Evolutionary conservation across 1,284 basidiomycete species (phyloP).

Genomic region (Sporisorium exsertum): DNA sequence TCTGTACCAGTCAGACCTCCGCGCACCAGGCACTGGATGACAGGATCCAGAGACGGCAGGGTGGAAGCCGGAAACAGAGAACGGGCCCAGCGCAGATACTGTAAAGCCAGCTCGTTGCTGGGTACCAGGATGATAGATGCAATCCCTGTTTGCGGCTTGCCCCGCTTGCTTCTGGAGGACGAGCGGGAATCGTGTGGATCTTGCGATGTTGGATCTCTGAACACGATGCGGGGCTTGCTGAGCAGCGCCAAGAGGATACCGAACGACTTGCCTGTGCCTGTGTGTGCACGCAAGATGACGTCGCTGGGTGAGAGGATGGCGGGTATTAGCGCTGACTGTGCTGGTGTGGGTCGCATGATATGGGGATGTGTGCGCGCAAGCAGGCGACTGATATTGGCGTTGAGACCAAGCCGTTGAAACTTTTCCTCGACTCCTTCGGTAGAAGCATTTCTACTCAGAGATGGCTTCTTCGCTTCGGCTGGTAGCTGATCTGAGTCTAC

Average conservation of each 20-base stretch:
- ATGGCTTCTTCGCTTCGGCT: not conserved
- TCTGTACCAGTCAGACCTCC: slow-evolving; percentile 34
- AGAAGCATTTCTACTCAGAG: not conserved
- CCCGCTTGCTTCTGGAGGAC: slow-evolving; percentile 11
- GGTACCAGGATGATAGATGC: slow-evolving; percentile 64
- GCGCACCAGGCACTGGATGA: slow-evolving; percentile 60
- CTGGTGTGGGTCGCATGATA: slow-evolving; percentile 57
- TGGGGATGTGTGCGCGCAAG: slow-evolving; percentile 48
- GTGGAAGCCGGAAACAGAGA: slow-evolving; percentile 46
- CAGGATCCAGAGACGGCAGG: slow-evolving; percentile 50
- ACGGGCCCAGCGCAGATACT: slow-evolving; percentile 62
- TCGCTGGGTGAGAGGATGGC: slow-evolving; percentile 57
- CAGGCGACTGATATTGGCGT: slow-evolving; percentile 53
- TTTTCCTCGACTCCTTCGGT: slow-evolving; percentile 29
- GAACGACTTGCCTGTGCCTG: slow-evolving; percentile 67
- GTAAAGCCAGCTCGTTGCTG: slow-evolving; percentile 64
- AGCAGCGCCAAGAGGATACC: slow-evolving; percentile 63
- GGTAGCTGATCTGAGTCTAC: not conserved
- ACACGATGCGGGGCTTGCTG: slow-evolving; percentile 63
- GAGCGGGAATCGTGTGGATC: slow-evolving; percentile 1
- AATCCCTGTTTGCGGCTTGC: slow-evolving; percentile 51
- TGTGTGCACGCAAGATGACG: slow-evolving; percentile 64
- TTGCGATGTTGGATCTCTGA: slow-evolving; percentile 20
- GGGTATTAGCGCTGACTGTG: slow-evolving; percentile 60
- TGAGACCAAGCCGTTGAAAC: slow-evolving; percentile 48